Conservation (phyloP, 352 stramenopile species). For the Pythium sukuiense region DNA sequence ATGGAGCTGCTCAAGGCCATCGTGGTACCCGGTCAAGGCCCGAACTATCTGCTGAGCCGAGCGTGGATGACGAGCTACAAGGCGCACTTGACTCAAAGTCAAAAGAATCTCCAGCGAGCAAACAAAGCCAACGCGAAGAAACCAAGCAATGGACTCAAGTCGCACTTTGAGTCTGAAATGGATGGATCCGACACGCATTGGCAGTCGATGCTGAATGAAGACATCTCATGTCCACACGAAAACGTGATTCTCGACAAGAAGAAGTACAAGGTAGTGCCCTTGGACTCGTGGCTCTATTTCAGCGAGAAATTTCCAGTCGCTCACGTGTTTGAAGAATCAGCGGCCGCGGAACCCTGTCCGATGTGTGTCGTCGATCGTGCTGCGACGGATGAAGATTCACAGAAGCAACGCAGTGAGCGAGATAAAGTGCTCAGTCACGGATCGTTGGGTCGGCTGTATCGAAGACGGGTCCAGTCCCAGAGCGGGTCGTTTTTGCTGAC, state of each 20-base stretch:
- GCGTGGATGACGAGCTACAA: constrained; percentile 80
- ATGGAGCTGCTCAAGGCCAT: constrained; percentile 51
- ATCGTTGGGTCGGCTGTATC: constrained; percentile 56
- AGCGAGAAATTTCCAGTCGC: constrained; percentile 49
- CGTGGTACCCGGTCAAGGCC: constrained; percentile 24
- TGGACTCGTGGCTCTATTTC: constrained; percentile 66
- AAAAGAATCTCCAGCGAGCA: constrained; percentile 45
- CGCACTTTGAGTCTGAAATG: constrained; percentile 15
- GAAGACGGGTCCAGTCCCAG: constrained; percentile 28
- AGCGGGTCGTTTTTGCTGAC: constrained; percentile 37
- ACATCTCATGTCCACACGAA: constrained; percentile 72
- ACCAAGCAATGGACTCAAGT: constrained; percentile 27
- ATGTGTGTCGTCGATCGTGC: constrained; percentile 57
- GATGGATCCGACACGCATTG: constrained; percentile 29
- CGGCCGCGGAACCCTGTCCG: constrained; percentile 38
- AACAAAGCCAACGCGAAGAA: constrained; percentile 31
- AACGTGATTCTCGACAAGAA: constrained; percentile 70
- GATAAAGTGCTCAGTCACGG: constrained; percentile 59
- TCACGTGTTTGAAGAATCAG: constrained; percentile 36
- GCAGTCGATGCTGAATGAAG: constrained; percentile 58
- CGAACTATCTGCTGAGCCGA: constrained; percentile 61
- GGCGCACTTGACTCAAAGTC: constrained; percentile 41
- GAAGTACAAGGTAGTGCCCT: constrained; percentile 52
- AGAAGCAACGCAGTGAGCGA: constrained; percentile 45
- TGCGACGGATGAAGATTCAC: constrained; percentile 46